Conservation (phyloP, 1,284 basidiomycete genomes). For the Rhodotorula sp. region DNA sequence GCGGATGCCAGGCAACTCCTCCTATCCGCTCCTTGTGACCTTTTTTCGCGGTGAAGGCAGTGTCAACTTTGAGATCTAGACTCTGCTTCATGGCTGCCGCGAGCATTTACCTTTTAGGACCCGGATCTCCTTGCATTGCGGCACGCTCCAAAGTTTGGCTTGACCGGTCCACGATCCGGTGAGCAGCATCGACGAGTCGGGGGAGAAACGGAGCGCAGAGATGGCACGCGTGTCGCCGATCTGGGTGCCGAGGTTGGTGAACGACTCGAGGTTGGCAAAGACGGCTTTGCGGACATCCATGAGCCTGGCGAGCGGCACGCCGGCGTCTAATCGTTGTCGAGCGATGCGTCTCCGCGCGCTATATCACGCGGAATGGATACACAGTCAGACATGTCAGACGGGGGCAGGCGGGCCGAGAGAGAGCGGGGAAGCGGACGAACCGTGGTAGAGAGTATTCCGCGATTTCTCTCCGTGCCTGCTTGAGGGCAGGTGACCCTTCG, state of each 20-base stretch:
- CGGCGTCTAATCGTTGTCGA: conserved; percentile 82
- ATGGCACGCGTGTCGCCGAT: conserved; percentile 95
- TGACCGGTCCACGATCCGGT: conserved; percentile 95
- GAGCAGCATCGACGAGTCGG: conserved; percentile 79
- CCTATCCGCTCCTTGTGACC: conserved; percentile 89
- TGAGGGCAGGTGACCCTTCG: conserved; percentile 78
- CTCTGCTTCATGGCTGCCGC: too few relatives aligned
- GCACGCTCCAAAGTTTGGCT: conserved; percentile 92
- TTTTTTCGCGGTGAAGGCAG: conserved; percentile 43
- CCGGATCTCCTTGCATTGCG: conserved; percentile 72
- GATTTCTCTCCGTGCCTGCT: conserved; percentile 76
- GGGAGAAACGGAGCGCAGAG: conserved; percentile 90
- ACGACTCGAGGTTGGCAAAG: conserved; percentile 74
- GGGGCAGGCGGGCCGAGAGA: background rate
- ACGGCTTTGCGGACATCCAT: conserved; percentile 87
- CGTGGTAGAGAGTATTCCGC: conserved; percentile 89
- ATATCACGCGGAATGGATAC: conserved; percentile 42
- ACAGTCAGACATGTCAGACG: too few relatives aligned
- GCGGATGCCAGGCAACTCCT: conserved; percentile 96
- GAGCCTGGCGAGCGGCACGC: conserved; percentile 81
- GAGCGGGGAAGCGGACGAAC: conserved; percentile 57
- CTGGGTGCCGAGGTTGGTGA: conserved; percentile 87
- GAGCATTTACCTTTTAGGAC: conserved; percentile 66
- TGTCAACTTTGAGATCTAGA: too few relatives aligned
- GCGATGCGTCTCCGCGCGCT: conserved; percentile 90